Percentiles rank a stretch among this genome's conserved stretches.
Conservation (phyloP, 371 early-diverging fungal genomes). For the Rhizopus arrhizus region DNA sequence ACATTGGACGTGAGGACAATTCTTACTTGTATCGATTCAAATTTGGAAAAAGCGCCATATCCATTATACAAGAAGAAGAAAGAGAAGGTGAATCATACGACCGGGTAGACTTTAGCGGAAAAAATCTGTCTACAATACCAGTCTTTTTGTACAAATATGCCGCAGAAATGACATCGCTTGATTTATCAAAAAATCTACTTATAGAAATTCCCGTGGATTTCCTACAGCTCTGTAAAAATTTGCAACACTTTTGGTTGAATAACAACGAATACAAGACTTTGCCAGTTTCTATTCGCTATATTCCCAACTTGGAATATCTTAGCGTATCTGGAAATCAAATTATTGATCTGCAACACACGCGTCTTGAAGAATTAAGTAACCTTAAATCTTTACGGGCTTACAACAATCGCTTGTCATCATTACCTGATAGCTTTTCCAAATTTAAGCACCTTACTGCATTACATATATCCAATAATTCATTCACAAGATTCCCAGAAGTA, state of each 20-base stretch:
- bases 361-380: slow-evolving; percentile 57
- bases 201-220: slow-evolving; percentile 77
- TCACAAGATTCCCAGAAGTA: slow-evolving; percentile 66
- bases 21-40: slow-evolving; percentile 80
- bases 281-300: slow-evolving; percentile 61
- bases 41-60: slow-evolving; percentile 67
- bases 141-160: slow-evolving; percentile 71
- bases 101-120: slow-evolving; percentile 60
- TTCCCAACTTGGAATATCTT: slow-evolving; percentile 63
- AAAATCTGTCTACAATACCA: slow-evolving; percentile 73
- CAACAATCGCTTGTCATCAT: slow-evolving; percentile 70
- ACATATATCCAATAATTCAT: slow-evolving; percentile 80
- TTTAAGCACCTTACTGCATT: slow-evolving; percentile 65
- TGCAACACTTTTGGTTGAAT: slow-evolving; percentile 71
- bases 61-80: slow-evolving; percentile 43
- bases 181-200: slow-evolving; percentile 73
- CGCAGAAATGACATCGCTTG: slow-evolving; percentile 64
- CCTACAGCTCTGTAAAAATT: slow-evolving; percentile 64
- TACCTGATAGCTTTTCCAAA: slow-evolving; percentile 62
- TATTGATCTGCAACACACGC: slow-evolving; percentile 56
- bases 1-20: slow-evolving; percentile 83
- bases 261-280: slow-evolving; percentile 67
- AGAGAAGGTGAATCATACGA: slow-evolving; percentile 36
- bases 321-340: slow-evolving; percentile 81
- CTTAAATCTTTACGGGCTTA: slow-evolving; percentile 66